Conservation (phyloP, 176 grass and related monocot species). For the Zoysia pacifica region DNA sequence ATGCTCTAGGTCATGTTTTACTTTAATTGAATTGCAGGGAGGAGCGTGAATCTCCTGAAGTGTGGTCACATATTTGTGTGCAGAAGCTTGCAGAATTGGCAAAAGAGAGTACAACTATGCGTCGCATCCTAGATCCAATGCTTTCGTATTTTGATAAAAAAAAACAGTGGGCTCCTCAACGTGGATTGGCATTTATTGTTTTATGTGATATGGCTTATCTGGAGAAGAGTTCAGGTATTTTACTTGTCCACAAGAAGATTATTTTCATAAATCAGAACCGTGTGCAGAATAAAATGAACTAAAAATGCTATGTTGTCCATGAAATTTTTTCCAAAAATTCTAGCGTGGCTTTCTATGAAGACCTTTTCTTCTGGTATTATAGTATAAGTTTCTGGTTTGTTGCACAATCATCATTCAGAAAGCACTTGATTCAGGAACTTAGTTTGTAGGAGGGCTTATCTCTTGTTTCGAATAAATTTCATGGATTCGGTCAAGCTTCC, state of each 20-base stretch:
- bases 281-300: neutral
- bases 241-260: neutral
- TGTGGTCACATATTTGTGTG: constrained; percentile 84
- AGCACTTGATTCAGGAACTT: neutral
- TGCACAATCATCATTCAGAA: constrained; percentile 8
- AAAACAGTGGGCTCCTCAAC: constrained; percentile 71
- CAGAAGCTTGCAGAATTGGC: constrained; percentile 89
- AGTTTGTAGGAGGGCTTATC: neutral
- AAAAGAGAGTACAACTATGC: constrained; percentile 90
- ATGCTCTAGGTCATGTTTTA: constrained; percentile 11
- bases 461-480: constrained; percentile 2
- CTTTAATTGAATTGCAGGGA: constrained; percentile 57
- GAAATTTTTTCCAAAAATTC: neutral
- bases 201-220: constrained; percentile 82
- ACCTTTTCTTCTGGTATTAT: neutral
- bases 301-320: neutral
- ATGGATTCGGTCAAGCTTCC: neutral
- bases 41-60: constrained; percentile 74
- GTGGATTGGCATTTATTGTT: constrained; percentile 80
- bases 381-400: constrained; percentile 15
- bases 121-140: constrained; percentile 83
- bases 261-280: constrained; percentile 3
- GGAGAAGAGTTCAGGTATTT: constrained; percentile 79
- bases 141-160: constrained; percentile 76
- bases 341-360: constrained; percentile 7